Base-by-base conservation (phyloP, 768 basidiomycete species). In the Boletus pseudopeckii region DNA sequence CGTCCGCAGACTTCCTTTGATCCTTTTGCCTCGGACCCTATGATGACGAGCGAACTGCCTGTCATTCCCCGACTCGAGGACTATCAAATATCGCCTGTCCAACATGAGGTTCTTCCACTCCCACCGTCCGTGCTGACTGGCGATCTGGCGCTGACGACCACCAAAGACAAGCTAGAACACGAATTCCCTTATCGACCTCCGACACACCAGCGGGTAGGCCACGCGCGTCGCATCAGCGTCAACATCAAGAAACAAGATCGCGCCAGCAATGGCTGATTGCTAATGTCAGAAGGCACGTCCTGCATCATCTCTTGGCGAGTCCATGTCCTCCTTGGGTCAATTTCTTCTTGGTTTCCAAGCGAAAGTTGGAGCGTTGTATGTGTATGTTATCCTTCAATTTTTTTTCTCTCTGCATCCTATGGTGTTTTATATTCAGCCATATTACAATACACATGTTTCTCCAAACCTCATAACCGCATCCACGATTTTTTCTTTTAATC, bases 211-310 rank as follows among this genome's bases (percentile, higher is more conserved):
- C 64, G 56, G n/a, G 58, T 63, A 2, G 75, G 76, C 6, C 75
- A 77, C 38, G 69, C 72, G 13, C 67, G 71, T 28, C 72, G 76
- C 14, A 65, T 76, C 55, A 77, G 72, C 52, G 70, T 76, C 53
- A 54, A 64, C 39, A 52, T 74, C 61, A 74, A 70, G 62, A 71
- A 70, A 44, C 52, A 54, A 0, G 30, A 15, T 52, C 50, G 56
- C 5, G 28, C 42, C 14, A 42, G 26, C 33, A 58, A 61, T 14
- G 52, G 50, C 9, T 68, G 47, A 67, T 28, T 30, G 7, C 1
- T 7, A 3, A 18, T 42, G 43, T 18, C 17, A 14, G 18, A 33
- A 5, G 22, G 33, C 9, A 15, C 15, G 48, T 9, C 14, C 28
- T 13, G 13, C 20, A 28, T 9, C 32, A 17, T 24, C n/a, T 26